A percentile compares a stretch with the other conserved stretches of the same genome.
Conservation (phyloP, 2,329 filamentous ascomycete species). For the Neoscytalidium dimidiatum region DNA sequence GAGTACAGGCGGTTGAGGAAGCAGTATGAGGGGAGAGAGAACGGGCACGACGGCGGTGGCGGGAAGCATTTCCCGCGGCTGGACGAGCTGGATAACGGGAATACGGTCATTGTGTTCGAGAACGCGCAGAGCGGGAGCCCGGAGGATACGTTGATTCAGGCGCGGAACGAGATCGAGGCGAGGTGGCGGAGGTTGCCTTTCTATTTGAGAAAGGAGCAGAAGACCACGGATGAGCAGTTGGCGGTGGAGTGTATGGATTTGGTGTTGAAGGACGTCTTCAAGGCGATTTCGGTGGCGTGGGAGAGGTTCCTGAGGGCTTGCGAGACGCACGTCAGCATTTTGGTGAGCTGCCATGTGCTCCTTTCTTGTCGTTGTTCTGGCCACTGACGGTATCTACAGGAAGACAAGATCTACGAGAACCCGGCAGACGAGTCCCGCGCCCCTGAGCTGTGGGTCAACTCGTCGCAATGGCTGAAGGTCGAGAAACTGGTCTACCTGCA, state of each 20-base stretch:
- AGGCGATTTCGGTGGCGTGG: conserved; percentile 48
- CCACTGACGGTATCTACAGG: conserved; percentile 22
- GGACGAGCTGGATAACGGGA: conserved; percentile 50
- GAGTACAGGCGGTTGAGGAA: conserved; percentile 35
- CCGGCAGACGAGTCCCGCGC: conserved; percentile 56
- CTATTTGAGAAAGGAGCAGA: conserved; percentile 48
- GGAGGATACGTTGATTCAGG: conserved; percentile 53
- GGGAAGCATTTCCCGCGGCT: conserved; percentile 47
- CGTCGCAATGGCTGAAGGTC: conserved; percentile 53
- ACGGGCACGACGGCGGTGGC: conserved; percentile 26
- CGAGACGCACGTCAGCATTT: conserved; percentile 52
- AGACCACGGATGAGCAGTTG: conserved; percentile 44
- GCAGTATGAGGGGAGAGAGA: conserved; percentile 16
- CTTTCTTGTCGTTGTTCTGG: not conserved
- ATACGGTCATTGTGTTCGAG: conserved; percentile 57
- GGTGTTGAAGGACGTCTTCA: conserved; percentile 53
- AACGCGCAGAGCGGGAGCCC: conserved; percentile 50
- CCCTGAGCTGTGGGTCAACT: conserved; percentile 55
- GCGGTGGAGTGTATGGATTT: conserved; percentile 52
- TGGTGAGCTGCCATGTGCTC: conserved; percentile 30
- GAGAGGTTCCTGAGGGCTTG: conserved; percentile 47
- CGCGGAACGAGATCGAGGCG: conserved; percentile 53
- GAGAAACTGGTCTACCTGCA: conserved; percentile 56
- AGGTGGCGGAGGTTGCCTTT: conserved; percentile 56
- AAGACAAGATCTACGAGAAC: conserved; percentile 56